Percentiles rank a stretch among this genome's conserved stretches.
These are phyloP conservation scores for Pyricularia sp. DNA, from an alignment of 2,329 filamentous ascomycete genomes.

Conservation along the genomic window DNA sequence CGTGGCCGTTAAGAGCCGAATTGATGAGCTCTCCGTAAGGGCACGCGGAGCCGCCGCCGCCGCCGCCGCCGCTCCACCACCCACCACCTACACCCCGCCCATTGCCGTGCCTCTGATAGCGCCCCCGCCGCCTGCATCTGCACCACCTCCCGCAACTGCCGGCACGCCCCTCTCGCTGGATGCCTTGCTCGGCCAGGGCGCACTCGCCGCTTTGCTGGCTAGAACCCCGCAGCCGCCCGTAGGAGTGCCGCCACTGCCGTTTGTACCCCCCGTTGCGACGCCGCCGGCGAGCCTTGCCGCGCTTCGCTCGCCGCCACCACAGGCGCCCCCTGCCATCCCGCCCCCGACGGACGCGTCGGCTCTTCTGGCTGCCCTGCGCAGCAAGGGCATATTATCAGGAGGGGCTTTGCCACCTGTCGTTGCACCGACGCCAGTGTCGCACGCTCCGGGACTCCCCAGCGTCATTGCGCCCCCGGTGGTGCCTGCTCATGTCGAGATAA, in stretches of 20 bases:
- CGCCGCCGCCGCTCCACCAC: conserved; percentile 26
- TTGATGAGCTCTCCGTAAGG: conserved; percentile 65
- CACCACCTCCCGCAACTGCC: conserved; percentile 6
- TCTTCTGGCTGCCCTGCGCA: conserved; percentile 57
- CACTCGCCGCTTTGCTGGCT: conserved; percentile 49
- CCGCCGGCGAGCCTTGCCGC: conserved; percentile 17
- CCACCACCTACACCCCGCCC: conserved; percentile 6
- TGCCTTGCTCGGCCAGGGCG: conserved; percentile 48
- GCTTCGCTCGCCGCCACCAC: conserved; percentile 15
- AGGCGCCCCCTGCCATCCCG: conserved; percentile 19
- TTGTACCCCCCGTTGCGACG: conserved; percentile 29
- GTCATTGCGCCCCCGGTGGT: conserved; percentile 15
- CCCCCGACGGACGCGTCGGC: conserved; percentile 41
- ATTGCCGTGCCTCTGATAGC: too few relatives aligned
- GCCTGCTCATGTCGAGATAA: conserved; percentile 14
- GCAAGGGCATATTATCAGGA: conserved; percentile 53
- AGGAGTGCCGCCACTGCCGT: conserved; percentile 29
- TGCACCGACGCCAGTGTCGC: conserved; percentile 6
- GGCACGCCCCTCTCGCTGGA: conserved; percentile 38
- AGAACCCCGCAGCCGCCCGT: conserved; percentile 28
- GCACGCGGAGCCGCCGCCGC: conserved; percentile 12
- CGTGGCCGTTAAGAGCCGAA: conserved; percentile 74
- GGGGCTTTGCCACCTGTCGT: conserved; percentile 25
- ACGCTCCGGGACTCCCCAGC: conserved; percentile 20
- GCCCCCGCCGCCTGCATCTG: conserved; percentile 14